A percentile compares a stretch with the other conserved stretches of the same genome.
phyloP scores from a whole-genome alignment of 1,284 basidiomycete genomes.

The Kalmanozyma brasiliensis region DNA sequence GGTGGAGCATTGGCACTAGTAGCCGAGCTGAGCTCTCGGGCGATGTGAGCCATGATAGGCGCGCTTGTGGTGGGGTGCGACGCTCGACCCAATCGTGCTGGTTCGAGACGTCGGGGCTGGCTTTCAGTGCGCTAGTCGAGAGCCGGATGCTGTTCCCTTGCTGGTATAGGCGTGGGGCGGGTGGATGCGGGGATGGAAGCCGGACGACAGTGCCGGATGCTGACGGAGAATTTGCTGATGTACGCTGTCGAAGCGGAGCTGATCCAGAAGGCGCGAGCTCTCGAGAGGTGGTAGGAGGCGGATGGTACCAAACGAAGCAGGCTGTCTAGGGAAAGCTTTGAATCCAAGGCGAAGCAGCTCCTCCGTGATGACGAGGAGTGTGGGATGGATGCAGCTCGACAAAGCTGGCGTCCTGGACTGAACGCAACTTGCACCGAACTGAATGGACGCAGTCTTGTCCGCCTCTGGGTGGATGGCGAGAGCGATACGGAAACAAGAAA shows the following conservation, averaged over 20 bases:
- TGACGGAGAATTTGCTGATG: background rate
- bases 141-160: conserved; percentile 3
- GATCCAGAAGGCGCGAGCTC: background rate
- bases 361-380: too few species aligned
- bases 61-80: conserved; percentile 29
- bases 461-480: too few species aligned
- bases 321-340: background rate
- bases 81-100: conserved; percentile 10
- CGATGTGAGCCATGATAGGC: conserved; percentile 30
- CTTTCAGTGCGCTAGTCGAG: background rate
- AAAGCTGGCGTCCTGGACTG: too few species aligned
- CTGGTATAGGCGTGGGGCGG: background rate
- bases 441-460: too few species aligned
- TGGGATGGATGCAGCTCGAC: background rate
- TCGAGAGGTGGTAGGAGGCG: too few species aligned
- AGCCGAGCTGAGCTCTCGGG: conserved; percentile 41
- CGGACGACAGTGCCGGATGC: conserved; percentile 1
- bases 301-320: conserved; percentile 6
- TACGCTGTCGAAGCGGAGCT: background rate
- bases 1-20: conserved; percentile 27
- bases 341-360: background rate
- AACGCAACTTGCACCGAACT: too few species aligned
- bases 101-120: conserved; percentile 5
- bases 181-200: background rate
- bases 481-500: too few species aligned